phyloP scores from a whole-genome alignment of 441 rosid species.

The Euphorbia celastroides region DNA sequence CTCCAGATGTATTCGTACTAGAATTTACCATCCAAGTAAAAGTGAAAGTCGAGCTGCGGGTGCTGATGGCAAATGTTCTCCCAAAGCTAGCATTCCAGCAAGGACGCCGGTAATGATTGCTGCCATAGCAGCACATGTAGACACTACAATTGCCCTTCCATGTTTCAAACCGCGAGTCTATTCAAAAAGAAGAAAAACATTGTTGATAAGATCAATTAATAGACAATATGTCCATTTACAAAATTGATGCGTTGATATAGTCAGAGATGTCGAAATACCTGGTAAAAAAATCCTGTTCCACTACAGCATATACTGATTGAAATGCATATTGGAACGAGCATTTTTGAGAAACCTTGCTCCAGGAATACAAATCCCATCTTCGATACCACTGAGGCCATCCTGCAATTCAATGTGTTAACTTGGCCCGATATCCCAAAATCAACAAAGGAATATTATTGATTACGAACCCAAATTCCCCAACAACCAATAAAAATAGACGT shows the following conservation, averaged over 20 bases:
- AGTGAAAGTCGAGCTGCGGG: conserved; percentile 67
- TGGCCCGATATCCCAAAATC: conserved; percentile 10
- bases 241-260: background rate
- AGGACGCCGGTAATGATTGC: conserved; percentile 91
- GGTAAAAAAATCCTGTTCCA: conserved; percentile 88
- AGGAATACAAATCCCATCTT: conserved; percentile 92
- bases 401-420: conserved; percentile 31
- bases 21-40: conserved; percentile 74
- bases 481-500: too few species aligned
- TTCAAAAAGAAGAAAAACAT: conserved; percentile 15
- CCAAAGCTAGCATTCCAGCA: conserved; percentile 91
- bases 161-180: conserved; percentile 94
- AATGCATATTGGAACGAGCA: conserved; percentile 76
- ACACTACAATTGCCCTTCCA: conserved; percentile 91
- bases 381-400: conserved; percentile 96
- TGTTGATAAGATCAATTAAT: background rate
- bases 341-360: conserved; percentile 75
- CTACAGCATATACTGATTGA: conserved; percentile 82
- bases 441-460: background rate
- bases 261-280: conserved; percentile 39
- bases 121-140: conserved; percentile 95
- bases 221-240: background rate
- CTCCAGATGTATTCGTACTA: too few species aligned
- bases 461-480: too few species aligned
- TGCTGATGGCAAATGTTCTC: conserved; percentile 80